Base-by-base conservation (phyloP, 1,284 basidiomycete species). In the Trichosporon sp. region DNA sequence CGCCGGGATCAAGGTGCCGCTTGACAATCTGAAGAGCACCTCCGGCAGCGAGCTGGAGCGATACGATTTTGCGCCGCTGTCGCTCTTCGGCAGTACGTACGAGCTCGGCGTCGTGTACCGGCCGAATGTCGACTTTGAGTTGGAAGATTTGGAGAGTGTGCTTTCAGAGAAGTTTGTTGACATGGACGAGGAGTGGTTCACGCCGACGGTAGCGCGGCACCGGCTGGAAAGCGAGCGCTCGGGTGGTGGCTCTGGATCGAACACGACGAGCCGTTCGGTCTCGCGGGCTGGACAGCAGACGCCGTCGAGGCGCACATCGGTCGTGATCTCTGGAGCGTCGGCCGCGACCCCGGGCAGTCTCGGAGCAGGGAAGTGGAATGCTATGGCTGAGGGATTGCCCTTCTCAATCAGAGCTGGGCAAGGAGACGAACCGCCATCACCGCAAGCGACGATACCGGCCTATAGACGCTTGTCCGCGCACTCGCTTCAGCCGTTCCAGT, bases 141-240 rank as follows among this genome's bases (percentile, higher is more conserved):
- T 77, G 16, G 77, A 79, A 59, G 74, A 79, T 65, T 70, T 76
- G 67, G 78, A 80, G 66, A 72, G 76, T 36, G 71, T 78, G 3
- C 60, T 80, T 46, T 76, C 74, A 27, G 75, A 78, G 60, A 74
- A 74, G 37, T 76, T 79, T 63, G 68, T 66, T 4, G 77, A 79
- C 63, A 75, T 80, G 76, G 77, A 79, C 58, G 78, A 80, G 60
- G 78, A 79, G 44, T 80, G 76, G 73, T 80, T 80, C 61, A 78
- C 74, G n/a, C 78, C 79, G 2, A 80, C 79, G 0, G 73, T 80
- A 3, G 74, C 74, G 21, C 61, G 74, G 9, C 68, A 72, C 46
- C 58, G 74, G 16, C 62, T 72, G 21, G 71, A 72, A 13, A 67
- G 70, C 6, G 71, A 71, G 25, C 31, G 62, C 63, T 19, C 44